Evolutionary conservation across 2,329 filamentous ascomycete species (phyloP).

Genomic region (Amauroascus verrucosus): DNA sequence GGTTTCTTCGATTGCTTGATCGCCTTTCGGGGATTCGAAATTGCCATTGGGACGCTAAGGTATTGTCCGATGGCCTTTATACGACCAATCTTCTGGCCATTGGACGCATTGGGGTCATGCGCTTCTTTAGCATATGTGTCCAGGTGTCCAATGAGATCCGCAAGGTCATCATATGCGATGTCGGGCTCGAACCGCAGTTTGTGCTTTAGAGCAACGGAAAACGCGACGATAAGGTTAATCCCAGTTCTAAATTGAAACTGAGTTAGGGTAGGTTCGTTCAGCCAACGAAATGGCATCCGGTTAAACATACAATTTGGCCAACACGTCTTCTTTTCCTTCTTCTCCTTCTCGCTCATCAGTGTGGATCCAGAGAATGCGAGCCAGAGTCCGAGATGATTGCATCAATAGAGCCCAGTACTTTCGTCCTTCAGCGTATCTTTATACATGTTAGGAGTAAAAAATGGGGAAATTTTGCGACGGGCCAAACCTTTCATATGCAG

Average conservation of each 20-base stretch:
- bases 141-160: constrained; percentile 58
- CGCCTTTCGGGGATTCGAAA: constrained; percentile 65
- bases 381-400: constrained; percentile 47
- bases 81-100: constrained; percentile 37
- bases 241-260: constrained; percentile 39
- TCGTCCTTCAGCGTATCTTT: constrained; percentile 47
- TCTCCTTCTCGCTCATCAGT: constrained; percentile 50
- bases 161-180: constrained; percentile 63
- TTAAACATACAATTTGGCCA: constrained; percentile 51
- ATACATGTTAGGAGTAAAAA: constrained; percentile 1
- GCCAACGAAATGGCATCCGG: background rate
- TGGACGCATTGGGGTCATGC: constrained; percentile 33
- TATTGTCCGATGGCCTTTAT: constrained; percentile 61
- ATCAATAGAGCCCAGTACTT: constrained; percentile 54
- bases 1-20: constrained; percentile 64
- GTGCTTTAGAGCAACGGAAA: constrained; percentile 69
- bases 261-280: background rate
- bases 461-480: background rate
- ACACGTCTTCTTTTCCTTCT: constrained; percentile 53
- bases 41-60: constrained; percentile 64
- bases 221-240: constrained; percentile 69
- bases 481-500: constrained; percentile 58
- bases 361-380: constrained; percentile 75
- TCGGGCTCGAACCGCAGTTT: constrained; percentile 75
- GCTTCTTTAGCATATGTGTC: constrained; percentile 61